Evolutionary conservation across 192 early-diverging fungal genomes (phyloP).

Genomic region (Entomortierella lignicola): DNA sequence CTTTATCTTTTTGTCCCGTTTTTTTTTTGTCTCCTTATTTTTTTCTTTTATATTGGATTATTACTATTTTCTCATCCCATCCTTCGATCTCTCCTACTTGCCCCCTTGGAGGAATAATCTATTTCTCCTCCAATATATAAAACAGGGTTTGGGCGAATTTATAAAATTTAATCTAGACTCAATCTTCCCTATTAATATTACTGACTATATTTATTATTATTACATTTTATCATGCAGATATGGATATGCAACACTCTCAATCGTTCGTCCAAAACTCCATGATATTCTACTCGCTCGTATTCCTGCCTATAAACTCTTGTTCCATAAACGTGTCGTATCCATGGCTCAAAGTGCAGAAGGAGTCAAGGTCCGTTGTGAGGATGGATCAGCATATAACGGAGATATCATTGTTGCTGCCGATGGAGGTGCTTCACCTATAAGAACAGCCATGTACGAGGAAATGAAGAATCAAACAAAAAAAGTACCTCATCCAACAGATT

Average conservation of each 20-base stretch:
- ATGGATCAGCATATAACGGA: constrained; percentile 32
- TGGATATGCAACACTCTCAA: constrained; percentile 32
- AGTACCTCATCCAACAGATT: constrained; percentile 16
- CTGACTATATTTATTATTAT: not conserved
- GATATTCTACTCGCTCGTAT: constrained; percentile 37
- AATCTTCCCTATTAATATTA: no score
- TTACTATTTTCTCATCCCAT: no score
- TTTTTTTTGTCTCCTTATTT: no score
- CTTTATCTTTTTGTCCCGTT: no score
- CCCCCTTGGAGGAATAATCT: no score
- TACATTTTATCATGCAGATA: constrained; percentile 17
- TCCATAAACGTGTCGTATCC: constrained; percentile 25
- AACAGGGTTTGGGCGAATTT: no score
- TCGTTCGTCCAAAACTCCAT: constrained; percentile 40
- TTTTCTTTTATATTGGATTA: no score
- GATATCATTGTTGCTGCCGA: constrained; percentile 43
- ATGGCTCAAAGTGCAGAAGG: constrained; percentile 30
- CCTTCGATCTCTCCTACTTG: no score
- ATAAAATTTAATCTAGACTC: no score
- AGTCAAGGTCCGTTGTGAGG: constrained; percentile 41
- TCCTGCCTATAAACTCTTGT: constrained; percentile 44
- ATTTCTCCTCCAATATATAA: no score
- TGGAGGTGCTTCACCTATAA: constrained; percentile 30
- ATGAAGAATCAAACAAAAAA: constrained; percentile 27
- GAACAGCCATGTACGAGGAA: constrained; percentile 23